Percentiles rank a stretch among this genome's conserved stretches.
Conservation (phyloP, 306 rosid genomes). For the Quercus aquifolioides region DNA sequence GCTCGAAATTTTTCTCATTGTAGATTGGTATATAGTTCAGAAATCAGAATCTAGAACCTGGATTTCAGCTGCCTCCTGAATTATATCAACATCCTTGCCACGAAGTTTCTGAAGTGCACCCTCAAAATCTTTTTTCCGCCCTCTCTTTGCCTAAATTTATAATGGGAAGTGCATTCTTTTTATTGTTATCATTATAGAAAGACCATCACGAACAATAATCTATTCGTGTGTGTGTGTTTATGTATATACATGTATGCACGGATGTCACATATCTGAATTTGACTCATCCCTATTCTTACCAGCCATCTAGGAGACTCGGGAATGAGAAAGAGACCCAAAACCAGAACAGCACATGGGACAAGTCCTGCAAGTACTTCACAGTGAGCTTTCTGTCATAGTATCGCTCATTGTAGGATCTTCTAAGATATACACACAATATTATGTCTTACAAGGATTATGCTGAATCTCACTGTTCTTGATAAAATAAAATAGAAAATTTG, state of each 20-base stretch:
- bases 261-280: neutral
- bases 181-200: neutral
- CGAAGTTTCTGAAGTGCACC: constrained; percentile 64
- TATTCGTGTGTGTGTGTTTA: neutral
- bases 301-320: constrained; percentile 99
- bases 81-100: constrained; percentile 67
- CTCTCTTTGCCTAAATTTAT: constrained; percentile 63
- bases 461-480: neutral
- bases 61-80: constrained; percentile 75
- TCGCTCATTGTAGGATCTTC: neutral
- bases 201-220: neutral
- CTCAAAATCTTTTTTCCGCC: constrained; percentile 57
- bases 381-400: constrained; percentile 19
- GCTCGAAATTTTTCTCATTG: neutral
- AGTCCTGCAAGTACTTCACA: constrained; percentile 55
- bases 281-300: constrained; percentile 41
- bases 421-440: neutral
- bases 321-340: constrained; percentile 77
- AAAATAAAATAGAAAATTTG: constrained; percentile 9
- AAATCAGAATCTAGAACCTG: constrained; percentile 45
- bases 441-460: neutral
- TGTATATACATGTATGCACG: neutral
- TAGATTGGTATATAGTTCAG: neutral
- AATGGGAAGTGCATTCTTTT: neutral
- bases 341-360: constrained; percentile 64